Conservation (phyloP, 768 basidiomycete genomes). For the Agaricus blazei region DNA sequence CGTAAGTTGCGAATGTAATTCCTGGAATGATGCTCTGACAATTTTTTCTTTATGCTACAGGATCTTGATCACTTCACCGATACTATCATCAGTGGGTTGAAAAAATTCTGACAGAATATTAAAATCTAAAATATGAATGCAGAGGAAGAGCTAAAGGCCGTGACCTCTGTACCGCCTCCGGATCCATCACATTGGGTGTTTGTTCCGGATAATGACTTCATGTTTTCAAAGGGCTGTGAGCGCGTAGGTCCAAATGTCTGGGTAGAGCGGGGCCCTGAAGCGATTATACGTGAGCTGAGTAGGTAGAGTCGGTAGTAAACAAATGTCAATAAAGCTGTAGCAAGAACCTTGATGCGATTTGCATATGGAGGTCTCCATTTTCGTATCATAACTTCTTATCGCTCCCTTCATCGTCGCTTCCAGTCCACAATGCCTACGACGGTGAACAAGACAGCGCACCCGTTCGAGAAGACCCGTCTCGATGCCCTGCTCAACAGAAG, state of each 20-base stretch:
- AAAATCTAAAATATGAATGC: constrained; percentile 2
- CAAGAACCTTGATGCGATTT: constrained; percentile 24
- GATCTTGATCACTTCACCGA: constrained; percentile 72
- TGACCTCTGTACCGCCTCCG: constrained; percentile 57
- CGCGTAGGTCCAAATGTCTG: constrained; percentile 51
- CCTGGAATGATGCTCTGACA: background rate
- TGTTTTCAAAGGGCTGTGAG: constrained; percentile 42
- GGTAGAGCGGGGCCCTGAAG: constrained; percentile 42
- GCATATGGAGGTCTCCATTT: constrained; percentile 18
- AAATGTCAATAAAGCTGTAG: no score
- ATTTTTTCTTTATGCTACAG: constrained; percentile 18
- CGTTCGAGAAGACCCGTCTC: constrained; percentile 82
- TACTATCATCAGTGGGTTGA: constrained; percentile 56
- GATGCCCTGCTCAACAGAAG: constrained; percentile 84
- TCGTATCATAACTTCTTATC: constrained; percentile 26
- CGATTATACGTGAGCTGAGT: constrained; percentile 39
- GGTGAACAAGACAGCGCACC: constrained; percentile 79
- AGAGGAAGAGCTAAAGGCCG: constrained; percentile 56
- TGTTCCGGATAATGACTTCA: constrained; percentile 49
- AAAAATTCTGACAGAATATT: background rate
- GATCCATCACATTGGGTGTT: constrained; percentile 59
- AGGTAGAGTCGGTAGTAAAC: background rate
- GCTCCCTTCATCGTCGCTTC: constrained; percentile 21
- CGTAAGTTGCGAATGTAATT: constrained; percentile 26
- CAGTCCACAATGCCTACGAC: constrained; percentile 25